phyloP scores from a whole-genome alignment of 805 yeast genomes.

The Nakazawaea sp. region DNA sequence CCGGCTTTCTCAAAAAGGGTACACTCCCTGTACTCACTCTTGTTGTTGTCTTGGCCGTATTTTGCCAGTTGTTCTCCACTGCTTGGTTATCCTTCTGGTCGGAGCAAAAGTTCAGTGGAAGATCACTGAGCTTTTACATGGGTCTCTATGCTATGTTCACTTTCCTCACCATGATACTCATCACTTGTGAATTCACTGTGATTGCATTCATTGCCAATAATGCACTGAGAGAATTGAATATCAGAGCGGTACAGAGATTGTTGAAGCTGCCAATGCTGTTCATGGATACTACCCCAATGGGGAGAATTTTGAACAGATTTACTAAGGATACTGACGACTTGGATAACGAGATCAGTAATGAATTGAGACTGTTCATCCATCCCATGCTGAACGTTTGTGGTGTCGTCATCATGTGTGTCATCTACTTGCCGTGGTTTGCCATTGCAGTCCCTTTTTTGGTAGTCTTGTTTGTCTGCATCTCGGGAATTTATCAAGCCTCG shows the following conservation, averaged over 20 bases:
- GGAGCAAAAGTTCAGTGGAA: slow-evolving; percentile 38
- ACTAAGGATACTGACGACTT: slow-evolving; percentile 83
- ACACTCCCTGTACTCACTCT: slow-evolving; percentile 23
- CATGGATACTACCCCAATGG: slow-evolving; percentile 83
- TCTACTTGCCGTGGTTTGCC: slow-evolving; percentile 72
- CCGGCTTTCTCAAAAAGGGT: slow-evolving; percentile 34
- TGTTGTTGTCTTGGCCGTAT: slow-evolving; percentile 30
- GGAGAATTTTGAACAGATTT: slow-evolving; percentile 77
- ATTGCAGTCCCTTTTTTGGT: slow-evolving; percentile 52
- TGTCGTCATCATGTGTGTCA: slow-evolving; percentile 55
- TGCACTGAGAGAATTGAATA: slow-evolving; percentile 53
- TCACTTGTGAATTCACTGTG: slow-evolving; percentile 34
- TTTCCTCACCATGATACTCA: slow-evolving; percentile 37
- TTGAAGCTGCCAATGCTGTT: slow-evolving; percentile 77
- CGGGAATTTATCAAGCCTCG: slow-evolving; percentile 60
- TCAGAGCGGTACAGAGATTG: slow-evolving; percentile 49
- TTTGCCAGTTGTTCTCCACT: slow-evolving; percentile 52
- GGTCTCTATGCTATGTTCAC: slow-evolving; percentile 66
- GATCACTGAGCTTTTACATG: slow-evolving; percentile 53
- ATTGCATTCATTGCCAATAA: slow-evolving; percentile 43
- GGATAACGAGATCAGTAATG: slow-evolving; percentile 74
- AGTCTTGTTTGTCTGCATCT: slow-evolving; percentile 33
- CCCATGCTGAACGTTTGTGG: slow-evolving; percentile 52
- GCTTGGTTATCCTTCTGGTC: slow-evolving; percentile 88
- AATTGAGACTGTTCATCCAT: slow-evolving; percentile 52